These are phyloP conservation scores for Phytophthora rubi DNA, from an alignment of 352 stramenopile genomes.

Conservation along the genomic window DNA sequence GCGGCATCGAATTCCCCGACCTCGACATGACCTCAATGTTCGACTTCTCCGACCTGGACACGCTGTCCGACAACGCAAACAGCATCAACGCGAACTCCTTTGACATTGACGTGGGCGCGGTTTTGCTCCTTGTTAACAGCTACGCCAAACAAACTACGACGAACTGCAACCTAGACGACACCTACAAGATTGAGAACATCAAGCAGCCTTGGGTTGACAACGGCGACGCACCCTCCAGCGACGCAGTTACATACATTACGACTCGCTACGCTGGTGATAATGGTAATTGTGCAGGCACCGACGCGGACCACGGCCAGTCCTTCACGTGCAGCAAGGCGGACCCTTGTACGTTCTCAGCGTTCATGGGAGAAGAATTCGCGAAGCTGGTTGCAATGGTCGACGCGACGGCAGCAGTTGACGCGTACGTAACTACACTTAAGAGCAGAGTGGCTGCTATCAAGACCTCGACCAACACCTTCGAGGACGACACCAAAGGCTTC, in stretches of 20 bases:
- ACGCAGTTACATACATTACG: slow-evolving; percentile 7
- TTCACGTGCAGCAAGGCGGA: slow-evolving; percentile 6
- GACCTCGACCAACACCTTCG: slow-evolving; percentile 44
- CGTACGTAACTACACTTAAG: slow-evolving; percentile 4
- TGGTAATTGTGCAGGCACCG: not conserved
- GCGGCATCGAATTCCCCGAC: slow-evolving; percentile 60
- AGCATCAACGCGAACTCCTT: slow-evolving; percentile 37
- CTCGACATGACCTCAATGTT: slow-evolving; percentile 43
- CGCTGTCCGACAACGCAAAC: slow-evolving; percentile 36
- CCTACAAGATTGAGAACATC: slow-evolving; percentile 39
- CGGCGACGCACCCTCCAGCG: not conserved
- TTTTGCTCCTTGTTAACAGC: slow-evolving; percentile 33
- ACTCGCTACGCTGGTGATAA: not conserved
- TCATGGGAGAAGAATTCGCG: slow-evolving; percentile 19
- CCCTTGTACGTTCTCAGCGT: slow-evolving; percentile 20
- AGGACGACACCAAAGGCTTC: slow-evolving; percentile 48
- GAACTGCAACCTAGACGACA: slow-evolving; percentile 6
- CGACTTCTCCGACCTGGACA: slow-evolving; percentile 55
- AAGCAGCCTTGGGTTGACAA: slow-evolving; percentile 43
- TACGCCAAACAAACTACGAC: slow-evolving; percentile 31
- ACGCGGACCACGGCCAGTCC: not conserved
- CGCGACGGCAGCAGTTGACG: slow-evolving; percentile 20
- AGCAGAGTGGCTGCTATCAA: slow-evolving; percentile 44
- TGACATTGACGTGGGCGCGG: slow-evolving; percentile 10
- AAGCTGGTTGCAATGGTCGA: slow-evolving; percentile 11